A percentile compares a stretch with the other conserved stretches of the same genome.
Conservation (phyloP, 495 filamentous ascomycete genomes). For the Lindgomyces ingoldianus region DNA sequence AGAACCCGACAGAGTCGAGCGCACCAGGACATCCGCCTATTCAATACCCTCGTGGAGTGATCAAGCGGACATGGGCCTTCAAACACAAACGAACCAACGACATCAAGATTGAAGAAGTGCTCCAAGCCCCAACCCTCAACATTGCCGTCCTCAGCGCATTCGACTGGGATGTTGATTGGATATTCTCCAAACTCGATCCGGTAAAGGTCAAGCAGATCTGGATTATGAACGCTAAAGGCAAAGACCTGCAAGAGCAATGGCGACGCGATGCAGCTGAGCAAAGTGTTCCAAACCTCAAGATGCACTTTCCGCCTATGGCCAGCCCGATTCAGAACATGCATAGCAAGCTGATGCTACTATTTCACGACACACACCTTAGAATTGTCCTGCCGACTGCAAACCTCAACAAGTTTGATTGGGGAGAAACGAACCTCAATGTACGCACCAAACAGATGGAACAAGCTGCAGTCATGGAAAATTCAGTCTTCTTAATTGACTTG, state of each 20-base stretch:
- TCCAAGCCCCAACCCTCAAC: constrained; percentile 69
- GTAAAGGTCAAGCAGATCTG: constrained; percentile 60
- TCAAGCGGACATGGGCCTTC: constrained; percentile 79
- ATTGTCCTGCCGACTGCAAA: constrained; percentile 83
- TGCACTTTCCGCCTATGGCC: constrained; percentile 80
- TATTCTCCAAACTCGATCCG: constrained; percentile 61
- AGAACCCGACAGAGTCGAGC: too few species aligned
- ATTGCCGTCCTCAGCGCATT: constrained; percentile 84
- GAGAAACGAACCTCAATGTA: constrained; percentile 66
- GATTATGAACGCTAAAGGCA: constrained; percentile 65
- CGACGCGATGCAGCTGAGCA: constrained; percentile 48
- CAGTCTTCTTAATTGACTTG: constrained; percentile 82
- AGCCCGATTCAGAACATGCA: constrained; percentile 74
- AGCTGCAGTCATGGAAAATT: constrained; percentile 37
- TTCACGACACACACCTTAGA: constrained; percentile 66
- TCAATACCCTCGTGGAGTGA: constrained; percentile 67
- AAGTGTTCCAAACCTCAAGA: constrained; percentile 57
- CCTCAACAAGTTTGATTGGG: constrained; percentile 80
- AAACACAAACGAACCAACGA: constrained; percentile 63
- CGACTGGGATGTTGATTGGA: constrained; percentile 78
- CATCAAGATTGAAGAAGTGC: constrained; percentile 87
- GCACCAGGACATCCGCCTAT: constrained; percentile 44
- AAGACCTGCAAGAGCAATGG: constrained; percentile 35
- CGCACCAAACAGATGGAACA: constrained; percentile 5
- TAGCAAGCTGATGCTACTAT: constrained; percentile 83